These are phyloP conservation scores for Lichtheimia corymbifera DNA, from an alignment of 371 early-diverging fungal species.

Conservation along the genomic window DNA sequence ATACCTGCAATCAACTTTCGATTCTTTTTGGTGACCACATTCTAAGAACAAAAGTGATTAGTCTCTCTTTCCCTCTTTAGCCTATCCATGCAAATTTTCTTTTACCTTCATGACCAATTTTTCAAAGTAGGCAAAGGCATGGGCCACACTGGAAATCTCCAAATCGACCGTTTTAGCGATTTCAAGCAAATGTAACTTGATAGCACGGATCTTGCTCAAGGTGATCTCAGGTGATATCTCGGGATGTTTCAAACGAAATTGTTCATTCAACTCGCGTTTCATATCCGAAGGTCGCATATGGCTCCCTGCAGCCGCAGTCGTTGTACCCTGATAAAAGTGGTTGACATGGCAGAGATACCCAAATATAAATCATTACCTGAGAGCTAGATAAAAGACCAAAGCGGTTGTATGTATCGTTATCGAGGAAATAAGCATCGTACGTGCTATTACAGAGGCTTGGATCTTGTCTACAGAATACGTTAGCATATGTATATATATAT, in stretches of 20 bases:
- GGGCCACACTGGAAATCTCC: constrained; percentile 90
- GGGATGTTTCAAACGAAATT: constrained; percentile 77
- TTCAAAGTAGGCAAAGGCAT: constrained; percentile 91
- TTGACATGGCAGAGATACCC: too few relatives aligned
- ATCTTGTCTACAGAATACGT: too few relatives aligned
- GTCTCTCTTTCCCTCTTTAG: not conserved
- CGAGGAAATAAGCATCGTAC: constrained; percentile 64
- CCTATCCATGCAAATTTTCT: not conserved
- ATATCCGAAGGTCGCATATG: constrained; percentile 53
- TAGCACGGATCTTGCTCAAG: constrained; percentile 75
- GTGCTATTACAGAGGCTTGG: not conserved
- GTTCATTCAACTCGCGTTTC: constrained; percentile 74
- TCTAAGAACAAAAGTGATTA: constrained; percentile 28
- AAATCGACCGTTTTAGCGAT: constrained; percentile 57
- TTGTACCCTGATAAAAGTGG: constrained; percentile 53
- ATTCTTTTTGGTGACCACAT: constrained; percentile 75
- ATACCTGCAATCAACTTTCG: constrained; percentile 80
- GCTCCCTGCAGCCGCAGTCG: constrained; percentile 54
- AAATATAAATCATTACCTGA: constrained; percentile 21
- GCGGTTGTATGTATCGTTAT: constrained; percentile 54
- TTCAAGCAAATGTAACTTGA: constrained; percentile 68
- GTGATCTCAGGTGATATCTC: constrained; percentile 73
- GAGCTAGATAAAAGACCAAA: constrained; percentile 33
- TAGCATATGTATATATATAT: too few relatives aligned
- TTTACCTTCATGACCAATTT: constrained; percentile 78